Evolutionary conservation across 371 early-diverging fungal species (phyloP).

Genomic region (Mortierella sp.): DNA sequence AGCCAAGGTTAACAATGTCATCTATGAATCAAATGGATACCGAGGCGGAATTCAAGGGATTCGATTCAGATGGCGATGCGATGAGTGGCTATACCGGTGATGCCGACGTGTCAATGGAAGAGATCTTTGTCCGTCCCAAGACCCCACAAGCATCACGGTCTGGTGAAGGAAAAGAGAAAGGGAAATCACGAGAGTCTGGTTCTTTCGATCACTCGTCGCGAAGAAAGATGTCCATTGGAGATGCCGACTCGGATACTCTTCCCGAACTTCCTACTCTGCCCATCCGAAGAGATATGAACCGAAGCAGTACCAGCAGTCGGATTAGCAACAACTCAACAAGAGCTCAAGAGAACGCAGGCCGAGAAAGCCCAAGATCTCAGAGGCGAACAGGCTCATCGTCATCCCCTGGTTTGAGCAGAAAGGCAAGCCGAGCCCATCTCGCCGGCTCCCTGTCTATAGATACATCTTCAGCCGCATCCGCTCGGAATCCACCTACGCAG

Average conservation of each 20-base stretch:
- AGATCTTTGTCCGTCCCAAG: slow-evolving; percentile 36
- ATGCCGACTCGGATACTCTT: slow-evolving; percentile 43
- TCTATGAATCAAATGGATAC: slow-evolving; percentile 27
- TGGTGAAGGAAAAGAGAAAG: slow-evolving; percentile 16
- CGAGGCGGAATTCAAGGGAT: slow-evolving; percentile 41
- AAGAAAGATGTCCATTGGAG: slow-evolving; percentile 35
- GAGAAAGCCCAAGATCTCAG: slow-evolving; percentile 27
- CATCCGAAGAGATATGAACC: slow-evolving; percentile 27
- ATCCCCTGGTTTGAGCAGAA: slow-evolving; percentile 26
- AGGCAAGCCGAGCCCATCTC: slow-evolving; percentile 21
- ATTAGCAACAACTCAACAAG: background rate
- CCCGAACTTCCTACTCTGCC: slow-evolving; percentile 26
- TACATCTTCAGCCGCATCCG: background rate
- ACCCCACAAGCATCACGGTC: slow-evolving; percentile 14
- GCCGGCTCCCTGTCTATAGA: slow-evolving; percentile 4
- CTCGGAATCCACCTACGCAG: background rate
- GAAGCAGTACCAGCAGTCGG: slow-evolving; percentile 20
- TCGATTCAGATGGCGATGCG: slow-evolving; percentile 54
- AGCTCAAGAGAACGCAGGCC: slow-evolving; percentile 4
- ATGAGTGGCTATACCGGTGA: slow-evolving; percentile 54
- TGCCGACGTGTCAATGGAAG: slow-evolving; percentile 54
- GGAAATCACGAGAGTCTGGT: slow-evolving; percentile 20
- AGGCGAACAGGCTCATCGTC: slow-evolving; percentile 7
- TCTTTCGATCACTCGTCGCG: slow-evolving; percentile 13
- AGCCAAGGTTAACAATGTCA: slow-evolving; percentile 28